phyloP scores from a whole-genome alignment of 2,329 filamentous ascomycete species.

The Paecilomyces sp. region DNA sequence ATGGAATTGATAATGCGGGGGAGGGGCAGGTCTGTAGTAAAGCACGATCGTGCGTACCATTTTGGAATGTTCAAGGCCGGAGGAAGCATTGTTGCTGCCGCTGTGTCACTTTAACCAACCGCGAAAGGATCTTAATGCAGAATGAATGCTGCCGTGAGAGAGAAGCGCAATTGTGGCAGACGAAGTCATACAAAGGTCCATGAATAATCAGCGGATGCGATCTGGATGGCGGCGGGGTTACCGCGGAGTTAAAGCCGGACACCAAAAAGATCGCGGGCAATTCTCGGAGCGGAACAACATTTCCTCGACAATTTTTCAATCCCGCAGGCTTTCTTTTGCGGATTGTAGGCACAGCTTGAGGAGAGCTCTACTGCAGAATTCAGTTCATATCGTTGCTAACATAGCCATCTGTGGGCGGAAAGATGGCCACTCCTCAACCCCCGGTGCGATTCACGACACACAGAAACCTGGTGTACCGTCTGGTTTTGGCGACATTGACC shows the following conservation, averaged over 20 bases:
- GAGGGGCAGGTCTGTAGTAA: conserved; percentile 7
- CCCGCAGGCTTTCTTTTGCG: neutral
- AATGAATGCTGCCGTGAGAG: neutral
- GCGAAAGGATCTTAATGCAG: neutral
- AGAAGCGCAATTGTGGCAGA: neutral
- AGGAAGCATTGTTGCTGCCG: conserved; percentile 21
- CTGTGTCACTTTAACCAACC: neutral
- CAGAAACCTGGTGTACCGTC: conserved; percentile 71
- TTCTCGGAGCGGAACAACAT: conserved; percentile 20
- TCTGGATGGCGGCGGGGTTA: neutral
- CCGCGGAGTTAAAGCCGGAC: neutral
- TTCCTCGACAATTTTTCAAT: conserved; percentile 24
- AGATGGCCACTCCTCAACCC: conserved; percentile 39
- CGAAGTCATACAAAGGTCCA: neutral
- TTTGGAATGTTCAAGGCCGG: conserved; percentile 39
- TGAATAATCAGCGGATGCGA: neutral
- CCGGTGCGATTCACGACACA: conserved; percentile 74
- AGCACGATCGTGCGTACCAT: conserved; percentile 25
- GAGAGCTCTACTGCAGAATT: neutral
- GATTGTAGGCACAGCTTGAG: neutral
- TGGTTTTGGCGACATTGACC: conserved; percentile 85
- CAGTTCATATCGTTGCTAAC: neutral
- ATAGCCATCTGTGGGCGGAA: conserved; percentile 1
- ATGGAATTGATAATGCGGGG: conserved; percentile 6
- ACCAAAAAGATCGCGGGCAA: neutral